Base-by-base conservation (phyloP, 2,329 filamentous ascomycete species). In the Neopestalotiopsis rosae region DNA sequence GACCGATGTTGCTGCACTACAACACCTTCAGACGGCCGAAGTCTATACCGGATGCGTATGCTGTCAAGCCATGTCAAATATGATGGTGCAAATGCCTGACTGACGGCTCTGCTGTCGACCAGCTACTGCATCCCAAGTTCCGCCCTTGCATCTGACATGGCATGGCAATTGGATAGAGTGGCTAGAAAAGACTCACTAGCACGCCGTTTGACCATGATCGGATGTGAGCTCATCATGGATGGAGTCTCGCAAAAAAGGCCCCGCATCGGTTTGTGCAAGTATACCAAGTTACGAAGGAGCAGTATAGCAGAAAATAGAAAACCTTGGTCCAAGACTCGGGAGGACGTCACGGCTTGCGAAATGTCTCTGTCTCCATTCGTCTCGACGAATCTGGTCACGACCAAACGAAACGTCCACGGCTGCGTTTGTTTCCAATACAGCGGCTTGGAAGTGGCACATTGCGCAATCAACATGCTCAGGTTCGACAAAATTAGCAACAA, bases 51-150 rank as follows among this genome's bases (percentile, higher is more conserved):
- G 34, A 59, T 61, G 30, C 28, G 49, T 59, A 28, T 42, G 34
- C 65, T 67, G 56, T 67, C 65, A 67, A 67, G 34, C 24, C 65
- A 57, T 66, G 63, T 40, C 49, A 66, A 56, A 10, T 58, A 30
- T 30, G 6, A 24, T 42, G 30, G 9, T 20, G 20, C 9, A 40
- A 30, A n/a, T 38, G 34, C 34, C 34, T 38, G 5, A 38, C 34
- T 38, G 34, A 38, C 34, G 34, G 34, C 17, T 17, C 32, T 49
- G n/a, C 14, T 20, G 20, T 34, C 28, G 10, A 56, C 42, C 45
- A 66, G 45, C 40, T 34, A n/a, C 20, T 34, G 30, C 24, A 52
- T 49, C 13, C 20, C 10, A 58, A 28, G n/a, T 30, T 24, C 42
- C 32, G 14, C 17, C 24, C 32, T 28, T 17, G 42, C 42, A 17